Percentiles rank a stretch among this genome's conserved stretches.
phyloP scores from a whole-genome alignment of 2,329 filamentous ascomycete genomes.

The Huntiella moniliformis region DNA sequence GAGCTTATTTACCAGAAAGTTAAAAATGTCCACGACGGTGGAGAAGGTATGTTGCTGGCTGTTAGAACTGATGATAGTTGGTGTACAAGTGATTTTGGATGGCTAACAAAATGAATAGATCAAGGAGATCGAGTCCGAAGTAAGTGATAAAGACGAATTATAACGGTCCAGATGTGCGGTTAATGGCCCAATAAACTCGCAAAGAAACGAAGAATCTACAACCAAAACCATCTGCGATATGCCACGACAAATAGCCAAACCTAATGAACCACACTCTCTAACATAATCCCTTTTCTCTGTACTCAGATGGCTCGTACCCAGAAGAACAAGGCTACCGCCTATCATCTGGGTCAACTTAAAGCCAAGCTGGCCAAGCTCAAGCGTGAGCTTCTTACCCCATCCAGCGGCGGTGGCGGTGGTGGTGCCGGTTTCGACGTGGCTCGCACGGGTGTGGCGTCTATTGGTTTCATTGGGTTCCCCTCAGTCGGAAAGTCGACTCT shows the following conservation, averaged over 20 bases:
- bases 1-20: not conserved
- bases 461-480: conserved; percentile 95
- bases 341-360: conserved; percentile 88
- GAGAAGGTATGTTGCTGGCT: conserved; percentile 52
- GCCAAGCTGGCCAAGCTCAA: conserved; percentile 97
- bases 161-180: not conserved
- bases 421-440: conserved; percentile 92
- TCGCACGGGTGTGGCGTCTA: conserved; percentile 87
- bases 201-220: not conserved
- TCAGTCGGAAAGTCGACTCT: conserved; percentile 97
- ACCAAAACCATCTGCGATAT: not conserved
- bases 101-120: conserved; percentile 37
- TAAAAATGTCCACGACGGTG: conserved; percentile 76
- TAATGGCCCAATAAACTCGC: not conserved
- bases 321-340: conserved; percentile 92
- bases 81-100: not conserved
- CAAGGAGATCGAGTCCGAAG: conserved; percentile 90
- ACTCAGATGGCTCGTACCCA: conserved; percentile 80
- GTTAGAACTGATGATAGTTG: not conserved
- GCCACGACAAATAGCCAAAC: not conserved
- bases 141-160: conserved; percentile 25
- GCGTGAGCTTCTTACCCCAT: conserved; percentile 79
- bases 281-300: conserved; percentile 13
- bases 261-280: conserved; percentile 2
- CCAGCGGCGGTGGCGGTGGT: conserved; percentile 65